Evolutionary conservation across 176 grass and related monocot genomes (phyloP), one percentile per base, ranked within the genome.

Genomic region (Oryza glaberrima): DNA sequence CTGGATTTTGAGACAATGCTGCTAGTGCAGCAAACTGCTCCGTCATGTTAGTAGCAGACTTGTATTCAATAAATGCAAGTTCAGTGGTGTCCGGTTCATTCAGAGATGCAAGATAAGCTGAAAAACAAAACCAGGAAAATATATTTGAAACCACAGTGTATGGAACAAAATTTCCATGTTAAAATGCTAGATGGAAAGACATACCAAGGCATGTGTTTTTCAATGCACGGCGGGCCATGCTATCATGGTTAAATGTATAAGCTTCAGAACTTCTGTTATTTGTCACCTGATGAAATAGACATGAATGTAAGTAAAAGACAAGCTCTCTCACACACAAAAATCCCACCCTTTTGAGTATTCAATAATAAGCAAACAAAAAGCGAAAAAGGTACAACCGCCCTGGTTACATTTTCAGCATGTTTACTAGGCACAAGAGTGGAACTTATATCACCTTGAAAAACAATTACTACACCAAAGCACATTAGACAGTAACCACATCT

Each of bases 1-100:
- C 96, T 65, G 91, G 90, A 86, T 99, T 99, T 88, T 99, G 93
- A 70, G 96, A 87, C 77, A 99, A 73, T 45, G 96, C 96, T 87
- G 93, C 90, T 86, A 99, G 75, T 47, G 96, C 91, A 87, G 96
- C 88, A 96, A 99, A 99, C 77, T 99, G 96, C 61, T 99, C 91
- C 7, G 96, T 94, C 96, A 99, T 99, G 82, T 99, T 99, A 49
- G 90, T 92, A 64, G 93, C 91, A 87, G 88, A 94, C 38, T 92
- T 92, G 88, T 99, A 99, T 23, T 99, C 96, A 44, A 88, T 73
- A 43, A 94, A 52, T 86, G 86, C 93, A 84, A 99, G 90, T 67
- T 96, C 88, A 48, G 77, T 94, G n/a, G 88, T 58, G 65, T 92
- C 96, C 44, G 81, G 83, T 65, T 99, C 90, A 70, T 96, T 88